Evolutionary conservation across 768 basidiomycete genomes (phyloP), one percentile per base, ranked within the genome.

Genomic region (Kwoniella pini): DNA sequence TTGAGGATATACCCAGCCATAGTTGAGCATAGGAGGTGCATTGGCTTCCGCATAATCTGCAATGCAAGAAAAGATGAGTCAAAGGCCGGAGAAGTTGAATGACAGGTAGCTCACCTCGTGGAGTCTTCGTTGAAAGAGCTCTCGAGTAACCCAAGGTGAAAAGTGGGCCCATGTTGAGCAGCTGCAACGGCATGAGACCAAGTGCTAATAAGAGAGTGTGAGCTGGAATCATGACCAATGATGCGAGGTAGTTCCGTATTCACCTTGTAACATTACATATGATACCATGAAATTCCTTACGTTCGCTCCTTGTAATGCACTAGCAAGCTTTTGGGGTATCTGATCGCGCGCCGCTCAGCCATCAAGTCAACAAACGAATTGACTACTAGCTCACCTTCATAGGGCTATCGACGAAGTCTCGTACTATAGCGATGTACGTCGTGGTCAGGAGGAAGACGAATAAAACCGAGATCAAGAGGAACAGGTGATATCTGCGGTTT

Each of bases 21-120:
- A 95, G 79, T 97, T 98, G 79, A 98, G 89, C 88, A 94, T 91
- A 0, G 96, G 93, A 5, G 96, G 96, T 0, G 93, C 92, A 72
- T 99, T 96, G 15, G 98, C 83, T 76, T 96, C 96, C 17, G 93
- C 95, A 65, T 87, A 94, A 71, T 99, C 95, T 97, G 71, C 12
- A 5, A n/a, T 21, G 6, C 46, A 30, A 26, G 0, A 51, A 26
- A 36, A 31, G 30, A 40, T 17, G 26, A 44, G 17, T 38, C 33
- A n/a, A n/a, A n/a, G n/a, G 54, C 2, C 19, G 15, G 4, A 24
- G 11, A 48, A 26, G 10, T 26, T 43, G 12, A 15, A 24, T 2
- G 13, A 4, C 33, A 27, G 21, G 31, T 17, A 28, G 70, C 81
- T 28, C 69, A 90, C 93, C 94, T 82, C 96, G 82, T 0, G 96